phyloP scores from a whole-genome alignment of 352 stramenopile species.

The Ophiocytium majus region DNA sequence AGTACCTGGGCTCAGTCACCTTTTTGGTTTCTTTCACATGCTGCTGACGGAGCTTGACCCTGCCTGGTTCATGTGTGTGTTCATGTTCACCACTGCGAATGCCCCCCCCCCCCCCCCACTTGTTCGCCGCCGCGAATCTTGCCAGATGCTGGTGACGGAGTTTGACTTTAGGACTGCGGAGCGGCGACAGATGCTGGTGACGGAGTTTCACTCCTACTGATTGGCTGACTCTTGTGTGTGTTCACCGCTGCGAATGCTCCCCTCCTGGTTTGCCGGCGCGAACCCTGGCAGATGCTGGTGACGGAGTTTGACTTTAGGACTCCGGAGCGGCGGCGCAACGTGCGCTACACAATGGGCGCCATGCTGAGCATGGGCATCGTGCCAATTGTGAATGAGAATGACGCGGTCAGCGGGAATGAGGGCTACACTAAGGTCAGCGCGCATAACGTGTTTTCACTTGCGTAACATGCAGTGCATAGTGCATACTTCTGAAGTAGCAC shows the following conservation, averaged over 20 bases:
- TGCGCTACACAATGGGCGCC: constrained; percentile 65
- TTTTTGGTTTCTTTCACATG: too few relatives aligned
- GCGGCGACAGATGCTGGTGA: constrained; percentile 42
- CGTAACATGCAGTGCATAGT: too few relatives aligned
- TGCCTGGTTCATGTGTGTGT: too few relatives aligned
- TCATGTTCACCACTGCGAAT: too few relatives aligned
- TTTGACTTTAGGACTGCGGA: constrained; percentile 56
- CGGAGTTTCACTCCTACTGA: constrained; percentile 56
- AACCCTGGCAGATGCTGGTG: constrained; percentile 44
- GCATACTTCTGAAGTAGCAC: too few relatives aligned
- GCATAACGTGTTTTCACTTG: not conserved
- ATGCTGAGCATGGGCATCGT: constrained; percentile 92
- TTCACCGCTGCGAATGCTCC: too few relatives aligned
- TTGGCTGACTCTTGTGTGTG: too few relatives aligned
- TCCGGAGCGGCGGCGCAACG: constrained; percentile 46
- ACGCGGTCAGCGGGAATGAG: constrained; percentile 84
- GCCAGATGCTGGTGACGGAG: constrained; percentile 53
- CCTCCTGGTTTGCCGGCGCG: too few relatives aligned
- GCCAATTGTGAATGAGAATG: constrained; percentile 98
- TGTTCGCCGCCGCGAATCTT: too few relatives aligned
- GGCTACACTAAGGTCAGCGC: constrained; percentile 62
- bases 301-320: constrained; percentile 57
- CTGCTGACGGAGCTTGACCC: too few relatives aligned
- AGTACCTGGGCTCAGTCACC: too few relatives aligned
- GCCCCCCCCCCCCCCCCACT: too few relatives aligned